A percentile compares a stretch with the other conserved stretches of the same genome.
Evolutionary conservation across 2,329 filamentous ascomycete species (phyloP).

Genomic region (Thielaviopsis euricoi): DNA sequence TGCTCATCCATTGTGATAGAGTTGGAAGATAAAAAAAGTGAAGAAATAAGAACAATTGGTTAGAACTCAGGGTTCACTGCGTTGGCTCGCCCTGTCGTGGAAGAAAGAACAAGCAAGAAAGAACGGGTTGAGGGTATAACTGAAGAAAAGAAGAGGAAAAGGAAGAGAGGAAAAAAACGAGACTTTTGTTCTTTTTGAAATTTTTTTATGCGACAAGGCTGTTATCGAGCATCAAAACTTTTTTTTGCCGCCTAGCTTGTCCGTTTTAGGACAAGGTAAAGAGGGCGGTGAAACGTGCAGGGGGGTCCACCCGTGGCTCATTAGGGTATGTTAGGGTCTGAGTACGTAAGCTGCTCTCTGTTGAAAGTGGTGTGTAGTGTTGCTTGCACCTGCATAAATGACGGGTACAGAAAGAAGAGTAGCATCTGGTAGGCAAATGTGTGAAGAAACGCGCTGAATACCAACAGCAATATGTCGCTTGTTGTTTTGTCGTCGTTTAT

Average conservation of each 20-base stretch:
- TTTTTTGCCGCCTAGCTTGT: slow-evolving; percentile 11
- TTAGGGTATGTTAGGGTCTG: background rate
- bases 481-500: background rate
- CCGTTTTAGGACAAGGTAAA: background rate
- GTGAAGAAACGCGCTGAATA: background rate
- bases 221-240: slow-evolving; percentile 14
- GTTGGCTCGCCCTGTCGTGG: slow-evolving; percentile 37
- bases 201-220: slow-evolving; percentile 10
- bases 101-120: slow-evolving; percentile 14
- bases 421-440: too few species aligned
- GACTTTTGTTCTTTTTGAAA: slow-evolving; percentile 4
- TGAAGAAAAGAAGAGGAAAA: slow-evolving; percentile 2
- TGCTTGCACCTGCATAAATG: too few species aligned
- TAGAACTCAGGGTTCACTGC: slow-evolving; percentile 40
- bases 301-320: background rate
- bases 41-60: slow-evolving; percentile 15
- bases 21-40: background rate
- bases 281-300: background rate
- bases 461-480: too few species aligned
- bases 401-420: too few species aligned
- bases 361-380: too few species aligned
- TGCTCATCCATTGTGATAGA: slow-evolving; percentile 8
- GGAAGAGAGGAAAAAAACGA: slow-evolving; percentile 12
- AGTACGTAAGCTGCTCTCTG: background rate
- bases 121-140: slow-evolving; percentile 10